Percentiles rank a stretch among this genome's conserved stretches.
Conservation (phyloP, 2,329 filamentous ascomycete species). For the Fusarium brachygibbosum region DNA sequence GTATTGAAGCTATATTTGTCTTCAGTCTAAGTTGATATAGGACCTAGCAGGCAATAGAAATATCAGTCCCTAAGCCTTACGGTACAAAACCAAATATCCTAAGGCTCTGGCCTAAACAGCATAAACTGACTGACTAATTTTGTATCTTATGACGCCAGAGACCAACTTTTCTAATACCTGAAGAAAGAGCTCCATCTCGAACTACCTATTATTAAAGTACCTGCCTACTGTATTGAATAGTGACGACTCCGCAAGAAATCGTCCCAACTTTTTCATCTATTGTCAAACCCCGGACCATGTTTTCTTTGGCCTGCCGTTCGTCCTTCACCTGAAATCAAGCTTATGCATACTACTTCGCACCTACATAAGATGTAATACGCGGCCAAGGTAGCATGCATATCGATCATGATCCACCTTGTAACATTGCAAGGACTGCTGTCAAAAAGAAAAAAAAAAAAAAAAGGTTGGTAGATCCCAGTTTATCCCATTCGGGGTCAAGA, state of each 20-base stretch:
- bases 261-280: background rate
- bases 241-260: background rate
- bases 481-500: background rate
- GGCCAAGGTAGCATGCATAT: conserved; percentile 1
- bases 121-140: no score
- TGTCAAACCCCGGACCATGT: background rate
- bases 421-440: conserved; percentile 4
- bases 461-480: background rate
- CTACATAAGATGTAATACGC: background rate
- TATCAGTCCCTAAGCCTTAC: no score
- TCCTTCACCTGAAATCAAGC: conserved; percentile 10
- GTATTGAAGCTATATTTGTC: background rate
- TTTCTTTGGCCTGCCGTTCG: conserved; percentile 1
- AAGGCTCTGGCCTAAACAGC: no score
- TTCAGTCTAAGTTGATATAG: background rate
- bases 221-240: no score
- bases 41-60: no score
- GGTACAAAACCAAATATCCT: no score
- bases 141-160: no score
- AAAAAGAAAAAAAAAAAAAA: background rate
- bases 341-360: background rate
- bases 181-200: no score
- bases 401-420: conserved; percentile 3
- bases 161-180: no score
- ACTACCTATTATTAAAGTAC: no score